Base-by-base conservation (phyloP, 306 rosid species). In the Gastrolobium villosum region DNA sequence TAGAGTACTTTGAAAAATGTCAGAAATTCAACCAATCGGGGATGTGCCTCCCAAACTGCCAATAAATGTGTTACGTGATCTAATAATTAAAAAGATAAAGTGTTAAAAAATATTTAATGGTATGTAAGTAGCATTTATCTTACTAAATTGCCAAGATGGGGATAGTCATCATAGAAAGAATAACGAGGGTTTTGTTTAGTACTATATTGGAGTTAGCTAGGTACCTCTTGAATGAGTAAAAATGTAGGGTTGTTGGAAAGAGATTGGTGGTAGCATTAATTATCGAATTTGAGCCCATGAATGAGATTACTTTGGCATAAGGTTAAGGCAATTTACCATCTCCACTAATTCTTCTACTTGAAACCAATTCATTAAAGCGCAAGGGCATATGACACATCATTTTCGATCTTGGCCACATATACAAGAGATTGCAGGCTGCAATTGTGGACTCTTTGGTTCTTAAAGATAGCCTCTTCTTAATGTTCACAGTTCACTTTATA, bases 251-350 rank as follows among this genome's bases (percentile, higher is more conserved):
- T 66, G 71, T 68, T 57, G 49, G 71, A 36, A 20, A 34, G 53
- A 67, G 74, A 68, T 75, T 66, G 75, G 55, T 39, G 65, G 74
- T 69, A 45, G 81, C 74, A 74, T 81, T 78, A 41, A 84, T 65
- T 41, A 52, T 46, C 1, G 13, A 70, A 53, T 13, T 54, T 40
- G 69, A 70, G 73, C 62, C 72, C 77, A 48, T 61, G 8, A 66
- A 35, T 10, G 13, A 40, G 86, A 72, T 85, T 85, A 64, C 89
- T 63, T 85, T 85, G 82, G 55, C 85, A 45, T 45, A 10, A 74
- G 86, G 86, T 61, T 28, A 82, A 69, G 86, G 89, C 86, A 85
- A 85, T 70, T 79, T 48, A 85, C 79, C 1, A 35, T n/a, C 46
- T 62, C 88, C 88, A 3, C 82, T 39, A 30, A 48, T 62, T 85